A percentile compares a stretch with the other conserved stretches of the same genome.
Conservation (phyloP, 106 monocot species). For the Dendrobium huoshanense region DNA sequence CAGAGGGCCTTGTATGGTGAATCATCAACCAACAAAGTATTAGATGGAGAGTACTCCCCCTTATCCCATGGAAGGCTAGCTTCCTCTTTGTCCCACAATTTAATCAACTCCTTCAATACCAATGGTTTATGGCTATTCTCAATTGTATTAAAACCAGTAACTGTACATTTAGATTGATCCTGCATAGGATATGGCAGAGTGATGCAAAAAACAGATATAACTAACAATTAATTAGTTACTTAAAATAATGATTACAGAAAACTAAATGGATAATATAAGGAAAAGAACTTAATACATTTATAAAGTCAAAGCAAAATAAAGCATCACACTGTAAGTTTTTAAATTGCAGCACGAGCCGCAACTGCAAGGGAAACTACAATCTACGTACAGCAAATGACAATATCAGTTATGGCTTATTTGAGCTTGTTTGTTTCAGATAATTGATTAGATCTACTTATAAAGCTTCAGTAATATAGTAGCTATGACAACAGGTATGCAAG, state of each 20-base stretch:
- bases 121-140: conserved; percentile 46
- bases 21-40: conserved; percentile 90
- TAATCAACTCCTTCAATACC: conserved; percentile 54
- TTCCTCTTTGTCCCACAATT: conserved; percentile 56
- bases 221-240: background rate
- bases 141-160: conserved; percentile 38
- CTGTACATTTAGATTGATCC: conserved; percentile 80
- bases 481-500: background rate
- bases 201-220: background rate
- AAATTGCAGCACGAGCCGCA: background rate
- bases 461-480: background rate
- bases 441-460: background rate
- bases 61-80: conserved; percentile 67
- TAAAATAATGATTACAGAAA: background rate
- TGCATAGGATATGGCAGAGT: conserved; percentile 10
- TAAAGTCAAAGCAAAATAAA: background rate
- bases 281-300: background rate
- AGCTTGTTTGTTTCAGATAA: background rate
- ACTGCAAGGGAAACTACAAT: background rate
- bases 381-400: background rate
- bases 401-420: background rate
- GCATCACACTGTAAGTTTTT: background rate
- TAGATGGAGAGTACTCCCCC: conserved; percentile 65
- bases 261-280: background rate
- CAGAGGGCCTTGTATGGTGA: conserved; percentile 95